Conservation (phyloP, 2,329 filamentous ascomycete genomes). For the Dothidotthia symphoricarpi region DNA sequence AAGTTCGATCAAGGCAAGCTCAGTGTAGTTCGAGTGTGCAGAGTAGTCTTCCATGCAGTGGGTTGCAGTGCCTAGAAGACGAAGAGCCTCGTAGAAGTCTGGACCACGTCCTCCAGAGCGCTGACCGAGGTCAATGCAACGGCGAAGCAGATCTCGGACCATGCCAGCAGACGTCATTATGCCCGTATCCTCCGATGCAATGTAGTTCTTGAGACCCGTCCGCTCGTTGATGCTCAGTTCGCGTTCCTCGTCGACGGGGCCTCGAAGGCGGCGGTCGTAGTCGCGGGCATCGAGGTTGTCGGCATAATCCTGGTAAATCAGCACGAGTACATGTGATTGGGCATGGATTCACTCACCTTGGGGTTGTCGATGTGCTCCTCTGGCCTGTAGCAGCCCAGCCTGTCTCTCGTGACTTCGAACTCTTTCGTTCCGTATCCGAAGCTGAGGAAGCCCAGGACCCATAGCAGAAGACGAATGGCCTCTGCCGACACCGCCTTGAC, state of each 20-base stretch:
- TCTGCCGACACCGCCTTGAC: conserved; percentile 88
- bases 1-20: conserved; percentile 83
- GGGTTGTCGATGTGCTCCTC: conserved; percentile 75
- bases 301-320: conserved; percentile 63
- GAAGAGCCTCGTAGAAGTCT: conserved; percentile 84
- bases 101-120: conserved; percentile 68
- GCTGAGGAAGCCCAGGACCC: conserved; percentile 84
- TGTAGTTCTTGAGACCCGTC: conserved; percentile 81
- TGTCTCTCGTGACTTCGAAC: conserved; percentile 77
- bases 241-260: conserved; percentile 71
- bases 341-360: conserved; percentile 45
- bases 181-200: conserved; percentile 74
- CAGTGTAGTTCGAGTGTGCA: conserved; percentile 90
- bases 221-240: conserved; percentile 75
- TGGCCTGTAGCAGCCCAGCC: conserved; percentile 72
- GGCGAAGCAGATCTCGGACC: conserved; percentile 69
- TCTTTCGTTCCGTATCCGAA: conserved; percentile 82
- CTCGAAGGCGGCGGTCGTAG: conserved; percentile 78
- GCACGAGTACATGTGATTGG: neutral
- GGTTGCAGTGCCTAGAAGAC: conserved; percentile 80
- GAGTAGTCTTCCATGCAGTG: conserved; percentile 90
- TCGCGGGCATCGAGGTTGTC: conserved; percentile 82
- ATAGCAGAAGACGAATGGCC: conserved; percentile 85
- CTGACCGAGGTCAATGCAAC: conserved; percentile 77
- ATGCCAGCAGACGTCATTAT: conserved; percentile 82